A percentile compares a stretch with the other conserved stretches of the same genome.
Conservation (phyloP, 1,139 yeast genomes). For the Geotrichum australiense region DNA sequence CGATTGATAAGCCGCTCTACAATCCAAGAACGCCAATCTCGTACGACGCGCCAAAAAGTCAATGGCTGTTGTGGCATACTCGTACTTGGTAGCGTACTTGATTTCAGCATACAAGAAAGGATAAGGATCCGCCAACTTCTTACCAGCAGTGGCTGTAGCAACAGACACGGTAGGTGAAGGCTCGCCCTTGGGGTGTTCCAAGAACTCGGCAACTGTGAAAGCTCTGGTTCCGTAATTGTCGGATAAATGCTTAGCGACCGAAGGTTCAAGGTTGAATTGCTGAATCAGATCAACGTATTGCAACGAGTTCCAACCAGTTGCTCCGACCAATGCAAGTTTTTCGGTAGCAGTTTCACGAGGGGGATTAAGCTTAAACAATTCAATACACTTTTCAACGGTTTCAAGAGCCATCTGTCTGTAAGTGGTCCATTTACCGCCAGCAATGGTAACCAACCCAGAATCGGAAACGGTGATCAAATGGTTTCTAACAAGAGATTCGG, state of each 20-base stretch:
- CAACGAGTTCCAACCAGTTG: conserved; percentile 56
- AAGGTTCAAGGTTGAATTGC: conserved; percentile 64
- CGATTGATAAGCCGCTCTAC: conserved; percentile 73
- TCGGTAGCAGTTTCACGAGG: conserved; percentile 55
- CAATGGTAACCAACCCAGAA: conserved; percentile 75
- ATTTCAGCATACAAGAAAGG: conserved; percentile 93
- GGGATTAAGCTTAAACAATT: conserved; percentile 41
- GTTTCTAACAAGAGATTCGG: conserved; percentile 82
- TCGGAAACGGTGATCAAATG: conserved; percentile 71
- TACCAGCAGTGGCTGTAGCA: conserved; percentile 31
- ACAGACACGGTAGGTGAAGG: conserved; percentile 33
- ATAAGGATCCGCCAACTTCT: conserved; percentile 49
- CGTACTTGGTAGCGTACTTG: conserved; percentile 72
- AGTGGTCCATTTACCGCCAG: conserved; percentile 99
- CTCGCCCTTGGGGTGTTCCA: conserved; percentile 20
- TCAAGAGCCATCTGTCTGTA: conserved; percentile 98
- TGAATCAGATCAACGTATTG: conserved; percentile 77
- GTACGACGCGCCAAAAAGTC: conserved; percentile 93
- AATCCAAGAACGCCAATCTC: conserved; percentile 86
- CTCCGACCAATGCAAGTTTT: conserved; percentile 64
- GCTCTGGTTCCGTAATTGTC: conserved; percentile 89
- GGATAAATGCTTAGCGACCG: conserved; percentile 75
- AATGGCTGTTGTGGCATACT: conserved; percentile 79
- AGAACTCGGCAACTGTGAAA: conserved; percentile 55
- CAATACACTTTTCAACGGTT: conserved; percentile 70